Base-by-base conservation (phyloP, 2,329 filamentous ascomycete species). In the Fusarium floridanum region DNA sequence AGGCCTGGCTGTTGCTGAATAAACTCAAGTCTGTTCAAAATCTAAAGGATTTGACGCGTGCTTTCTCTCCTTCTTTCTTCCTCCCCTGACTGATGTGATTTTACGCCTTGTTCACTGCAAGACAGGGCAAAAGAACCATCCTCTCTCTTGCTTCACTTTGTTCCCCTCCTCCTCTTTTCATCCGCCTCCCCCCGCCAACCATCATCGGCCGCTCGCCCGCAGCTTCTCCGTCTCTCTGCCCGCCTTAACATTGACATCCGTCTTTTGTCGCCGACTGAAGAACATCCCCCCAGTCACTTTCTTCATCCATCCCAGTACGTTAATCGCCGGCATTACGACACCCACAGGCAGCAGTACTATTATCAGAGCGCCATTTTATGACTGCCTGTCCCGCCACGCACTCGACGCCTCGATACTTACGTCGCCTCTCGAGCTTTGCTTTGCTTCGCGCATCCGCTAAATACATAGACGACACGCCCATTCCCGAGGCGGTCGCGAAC, bases 281-380 rank as follows among this genome's bases (percentile, higher is more conserved):
- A 63, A 34, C 20, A 14, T 37, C n/a, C 61, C 60, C 61, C 39
- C 61, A 24, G 55, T 53, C 60, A 43, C 32, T 63, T 71, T 50
- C 36, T 68, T 48, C 61, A 64, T 60, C 32, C 24, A 53, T 43
- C 62, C 60, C 48, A 32, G 48, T 29, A 34, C 32, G 32, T 34
- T 34, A 53, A 32, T 61, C 53, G 66, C 56, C 57, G 66, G 64
- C 50, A 66, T 71, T 73, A 68, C 66, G 66, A 64, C 61, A 55
- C 48, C 45, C 29, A 68, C 43, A 75, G 72, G 72, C 73, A 75
- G 59, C 70, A 75, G 50, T 64, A 73, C 61, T 68, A 63, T 74
- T 74, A 74, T 63, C 55, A 60, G 61, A 57, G 34, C 45, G 45
- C 37, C 43, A 37, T 24, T 63, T 61, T 65, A 37, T 48, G 67